phyloP scores from a whole-genome alignment of 805 yeast genomes.

The Candida oleophila region DNA sequence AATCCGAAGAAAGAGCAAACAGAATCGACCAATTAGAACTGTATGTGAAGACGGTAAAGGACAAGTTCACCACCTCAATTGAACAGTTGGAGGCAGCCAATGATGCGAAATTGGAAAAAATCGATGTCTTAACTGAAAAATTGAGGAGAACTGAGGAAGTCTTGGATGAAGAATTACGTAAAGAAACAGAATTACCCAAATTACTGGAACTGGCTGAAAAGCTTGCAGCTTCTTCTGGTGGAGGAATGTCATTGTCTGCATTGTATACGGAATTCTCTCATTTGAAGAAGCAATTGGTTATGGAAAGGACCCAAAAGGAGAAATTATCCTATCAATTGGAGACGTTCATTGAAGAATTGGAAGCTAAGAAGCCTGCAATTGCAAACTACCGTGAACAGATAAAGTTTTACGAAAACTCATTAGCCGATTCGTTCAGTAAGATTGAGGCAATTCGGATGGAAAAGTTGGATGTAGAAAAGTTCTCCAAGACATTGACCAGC shows the following conservation, averaged over 20 bases:
- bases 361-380: constrained; percentile 73
- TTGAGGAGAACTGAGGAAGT: constrained; percentile 41
- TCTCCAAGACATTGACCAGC: constrained; percentile 30
- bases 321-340: constrained; percentile 70
- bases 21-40: constrained; percentile 56
- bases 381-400: constrained; percentile 59
- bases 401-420: constrained; percentile 55
- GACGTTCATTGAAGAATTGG: constrained; percentile 70
- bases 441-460: constrained; percentile 56
- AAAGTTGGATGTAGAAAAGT: constrained; percentile 43
- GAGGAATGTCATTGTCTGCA: constrained; percentile 63
- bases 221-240: constrained; percentile 42
- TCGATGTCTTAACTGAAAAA: constrained; percentile 32
- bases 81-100: constrained; percentile 34
- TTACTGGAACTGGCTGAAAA: constrained; percentile 58
- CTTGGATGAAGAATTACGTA: constrained; percentile 36
- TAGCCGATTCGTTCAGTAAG: constrained; percentile 49
- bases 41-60: constrained; percentile 40
- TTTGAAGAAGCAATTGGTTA: constrained; percentile 62
- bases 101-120: constrained; percentile 30
- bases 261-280: constrained; percentile 63
- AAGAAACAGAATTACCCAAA: constrained; percentile 39
- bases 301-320: constrained; percentile 71
- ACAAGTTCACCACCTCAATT: constrained; percentile 35
- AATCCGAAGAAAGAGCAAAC: constrained; percentile 49